Percentiles rank a stretch among this genome's conserved stretches.
These are phyloP conservation scores for Talaromyces trachyspermus DNA, from an alignment of 495 filamentous ascomycete genomes.

Conservation along the genomic window DNA sequence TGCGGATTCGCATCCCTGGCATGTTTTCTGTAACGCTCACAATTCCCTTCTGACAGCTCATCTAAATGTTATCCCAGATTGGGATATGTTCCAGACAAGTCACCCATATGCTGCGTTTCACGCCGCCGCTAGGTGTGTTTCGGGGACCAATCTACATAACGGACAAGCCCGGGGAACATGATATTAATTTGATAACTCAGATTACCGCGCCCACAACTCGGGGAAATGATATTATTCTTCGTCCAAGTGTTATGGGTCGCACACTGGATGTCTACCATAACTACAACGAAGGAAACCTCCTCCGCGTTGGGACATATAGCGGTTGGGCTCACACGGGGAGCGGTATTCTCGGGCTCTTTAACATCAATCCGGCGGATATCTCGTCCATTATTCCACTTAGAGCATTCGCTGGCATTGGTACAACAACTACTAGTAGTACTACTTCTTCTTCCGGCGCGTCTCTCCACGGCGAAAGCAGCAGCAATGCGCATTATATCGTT, in stretches of 20 bases:
- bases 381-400: constrained; percentile 60
- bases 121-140: constrained; percentile 81
- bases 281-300: constrained; percentile 62
- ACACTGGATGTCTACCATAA: constrained; percentile 63
- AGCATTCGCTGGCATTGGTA: constrained; percentile 63
- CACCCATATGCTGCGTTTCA: constrained; percentile 76
- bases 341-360: constrained; percentile 78
- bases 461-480: constrained; percentile 18
- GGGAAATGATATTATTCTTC: constrained; percentile 66
- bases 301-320: constrained; percentile 72
- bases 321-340: constrained; percentile 59
- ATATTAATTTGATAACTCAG: constrained; percentile 62
- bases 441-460: not conserved
- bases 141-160: constrained; percentile 92
- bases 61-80: constrained; percentile 75
- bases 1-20: constrained; percentile 76
- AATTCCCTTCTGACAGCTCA: constrained; percentile 75
- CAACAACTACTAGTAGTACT: constrained; percentile 6
- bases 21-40: constrained; percentile 89
- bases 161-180: constrained; percentile 75
- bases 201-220: constrained; percentile 64
- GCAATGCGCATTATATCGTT: constrained; percentile 53
- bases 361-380: constrained; percentile 50
- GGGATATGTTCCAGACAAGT: constrained; percentile 97
- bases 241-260: constrained; percentile 64